A percentile compares a stretch with the other conserved stretches of the same genome.
Conservation (phyloP, 2,329 filamentous ascomycete species). For the Fusarium sp. region DNA sequence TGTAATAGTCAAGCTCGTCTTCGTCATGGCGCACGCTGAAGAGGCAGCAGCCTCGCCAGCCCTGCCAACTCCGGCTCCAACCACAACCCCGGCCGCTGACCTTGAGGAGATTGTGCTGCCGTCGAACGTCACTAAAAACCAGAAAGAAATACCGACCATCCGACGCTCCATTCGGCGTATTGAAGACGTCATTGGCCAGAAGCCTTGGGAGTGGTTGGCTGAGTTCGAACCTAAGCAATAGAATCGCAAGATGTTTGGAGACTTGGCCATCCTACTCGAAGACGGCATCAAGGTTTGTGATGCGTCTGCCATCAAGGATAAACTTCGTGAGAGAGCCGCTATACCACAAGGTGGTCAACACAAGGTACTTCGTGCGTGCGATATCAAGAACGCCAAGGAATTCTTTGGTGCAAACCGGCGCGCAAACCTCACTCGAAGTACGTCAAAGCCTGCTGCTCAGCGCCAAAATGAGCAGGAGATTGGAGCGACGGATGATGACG, state of each 20-base stretch:
- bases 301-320: not conserved
- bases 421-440: not conserved
- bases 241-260: not conserved
- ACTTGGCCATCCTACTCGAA: conserved; percentile 3
- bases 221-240: not conserved
- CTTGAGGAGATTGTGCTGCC: not conserved
- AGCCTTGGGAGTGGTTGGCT: conserved; percentile 14
- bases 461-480: not conserved
- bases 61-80: not conserved
- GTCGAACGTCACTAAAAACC: not conserved
- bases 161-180: not conserved
- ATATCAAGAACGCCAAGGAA: not conserved
- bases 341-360: too few species aligned
- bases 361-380: not conserved
- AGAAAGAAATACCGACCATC: not conserved
- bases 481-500: not conserved
- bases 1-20: not conserved
- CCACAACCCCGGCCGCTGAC: not conserved
- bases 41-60: not conserved
- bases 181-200: not conserved
- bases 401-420: not conserved
- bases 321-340: not conserved
- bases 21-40: not conserved
- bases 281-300: not conserved
- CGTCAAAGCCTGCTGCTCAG: not conserved